Evolutionary conservation across 1,284 basidiomycete genomes (phyloP), one percentile per base, ranked within the genome.

Genomic region (Rhodotorula sp.): DNA sequence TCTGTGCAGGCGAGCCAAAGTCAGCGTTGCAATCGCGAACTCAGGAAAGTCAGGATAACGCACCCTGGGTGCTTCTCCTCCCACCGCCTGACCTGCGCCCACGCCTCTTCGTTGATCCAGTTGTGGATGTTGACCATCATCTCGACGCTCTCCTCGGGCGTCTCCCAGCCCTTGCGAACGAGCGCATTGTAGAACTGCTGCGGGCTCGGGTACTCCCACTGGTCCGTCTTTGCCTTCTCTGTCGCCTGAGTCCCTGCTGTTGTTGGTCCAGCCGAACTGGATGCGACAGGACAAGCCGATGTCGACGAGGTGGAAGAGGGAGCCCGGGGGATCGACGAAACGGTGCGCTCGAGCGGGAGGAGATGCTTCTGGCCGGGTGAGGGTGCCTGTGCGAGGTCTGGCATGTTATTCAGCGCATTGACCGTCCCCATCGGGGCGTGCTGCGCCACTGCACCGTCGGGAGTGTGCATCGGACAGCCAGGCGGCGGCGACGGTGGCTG

Each of bases 171-270:
- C 80, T 99, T 99, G 74, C 94, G 84, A 22, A 92, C 91, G 11
- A 99, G 85, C 0, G 96, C 96, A 79, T 98, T 98, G 81, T 99
- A 95, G 80, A 99, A 99, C 80, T 99, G 95, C 82, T 99, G 94
- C 4, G 95, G 93, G 9, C 91, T 94, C 1, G 96, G 96, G 81
- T 99, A 99, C 78, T 97, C 94, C 96, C 96, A 99, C 59, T 82
- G 81, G 27, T 77, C 77, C 20, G 73, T 59, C 71, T 62, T 64
- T 47, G 39, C 55, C 27, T n/a, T 61, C 44, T 22, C 56, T 15
- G 2, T 54, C 56, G n/a, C 13, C 55, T 19, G 58, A 10, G 56
- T 27, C 20, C 52, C 48, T 57, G 49, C 13, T 47, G 62, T 57
- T 9, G 59, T 2, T 6, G 60, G 36, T 10, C 53, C 60, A 5